Evolutionary conservation across 2,329 filamentous ascomycete species (phyloP).

Genomic region (Fusarium tricinctum): DNA sequence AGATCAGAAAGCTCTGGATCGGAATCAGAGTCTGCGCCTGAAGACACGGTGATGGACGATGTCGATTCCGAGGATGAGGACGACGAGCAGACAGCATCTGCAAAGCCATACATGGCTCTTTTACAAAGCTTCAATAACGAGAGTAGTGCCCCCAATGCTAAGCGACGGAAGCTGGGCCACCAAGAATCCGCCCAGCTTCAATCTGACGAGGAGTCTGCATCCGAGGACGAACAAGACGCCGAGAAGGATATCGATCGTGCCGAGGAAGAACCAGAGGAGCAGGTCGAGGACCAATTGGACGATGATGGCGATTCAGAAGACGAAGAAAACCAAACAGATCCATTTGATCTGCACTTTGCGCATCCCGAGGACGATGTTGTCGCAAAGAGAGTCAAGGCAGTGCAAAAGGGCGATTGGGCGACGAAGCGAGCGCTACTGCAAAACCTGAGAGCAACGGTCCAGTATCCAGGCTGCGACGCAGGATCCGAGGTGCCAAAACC

Average conservation of each 20-base stretch:
- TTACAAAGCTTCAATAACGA: conserved; percentile 69
- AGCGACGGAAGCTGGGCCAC: conserved; percentile 70
- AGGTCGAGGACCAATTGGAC: conserved; percentile 50
- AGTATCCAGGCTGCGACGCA: conserved; percentile 60
- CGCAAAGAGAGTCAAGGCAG: conserved; percentile 64
- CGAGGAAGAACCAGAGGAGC: conserved; percentile 50
- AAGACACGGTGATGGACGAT: conserved; percentile 57
- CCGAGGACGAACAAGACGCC: conserved; percentile 56
- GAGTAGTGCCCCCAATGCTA: conserved; percentile 62
- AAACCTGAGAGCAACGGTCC: conserved; percentile 63
- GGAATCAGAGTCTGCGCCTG: conserved; percentile 49
- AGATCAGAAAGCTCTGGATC: conserved; percentile 48
- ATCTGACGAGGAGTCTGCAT: conserved; percentile 38
- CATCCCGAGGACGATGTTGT: conserved; percentile 74
- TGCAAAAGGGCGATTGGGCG: conserved; percentile 66
- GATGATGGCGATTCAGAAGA: conserved; percentile 61
- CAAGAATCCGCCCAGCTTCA: conserved; percentile 40
- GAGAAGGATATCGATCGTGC: conserved; percentile 60
- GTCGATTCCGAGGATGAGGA: conserved; percentile 61
- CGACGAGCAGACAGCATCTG: conserved; percentile 59
- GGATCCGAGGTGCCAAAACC: conserved; percentile 51
- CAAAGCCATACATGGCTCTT: conserved; percentile 69
- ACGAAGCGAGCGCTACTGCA: conserved; percentile 63
- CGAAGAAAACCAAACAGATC: conserved; percentile 71
- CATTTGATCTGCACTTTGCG: conserved; percentile 86